These are phyloP conservation scores for Kodamaea fungicola DNA, from an alignment of 1,139 yeast species.

Conservation along the genomic window DNA sequence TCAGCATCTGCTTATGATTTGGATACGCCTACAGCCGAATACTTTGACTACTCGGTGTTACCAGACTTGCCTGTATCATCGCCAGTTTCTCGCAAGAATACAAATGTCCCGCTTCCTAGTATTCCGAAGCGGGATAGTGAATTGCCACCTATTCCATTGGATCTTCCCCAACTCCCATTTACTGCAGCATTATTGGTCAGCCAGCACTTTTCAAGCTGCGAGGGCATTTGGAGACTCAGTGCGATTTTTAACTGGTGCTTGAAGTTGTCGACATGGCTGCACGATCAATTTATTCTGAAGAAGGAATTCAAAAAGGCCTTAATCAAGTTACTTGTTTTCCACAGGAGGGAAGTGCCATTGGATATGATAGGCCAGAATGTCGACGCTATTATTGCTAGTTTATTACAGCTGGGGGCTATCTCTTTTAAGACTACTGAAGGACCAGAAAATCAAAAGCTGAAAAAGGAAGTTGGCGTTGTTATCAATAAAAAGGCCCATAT, in stretches of 20 bases:
- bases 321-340: slow-evolving; percentile 48
- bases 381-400: slow-evolving; percentile 46
- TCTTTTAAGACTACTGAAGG: slow-evolving; percentile 21
- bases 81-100: slow-evolving; percentile 7
- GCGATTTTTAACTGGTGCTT: slow-evolving; percentile 50
- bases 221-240: slow-evolving; percentile 35
- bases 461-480: slow-evolving; percentile 17
- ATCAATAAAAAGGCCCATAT: slow-evolving; percentile 22
- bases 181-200: slow-evolving; percentile 48
- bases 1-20: slow-evolving; percentile 11
- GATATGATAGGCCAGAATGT: slow-evolving; percentile 58
- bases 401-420: slow-evolving; percentile 47
- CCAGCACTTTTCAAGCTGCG: slow-evolving; percentile 42
- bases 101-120: slow-evolving; percentile 6
- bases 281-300: slow-evolving; percentile 47
- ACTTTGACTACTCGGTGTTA: slow-evolving; percentile 39
- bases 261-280: slow-evolving; percentile 47
- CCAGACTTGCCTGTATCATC: slow-evolving; percentile 37
- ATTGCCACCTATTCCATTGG: slow-evolving; percentile 52
- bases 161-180: slow-evolving; percentile 58
- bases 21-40: slow-evolving; percentile 27
- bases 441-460: slow-evolving; percentile 7
- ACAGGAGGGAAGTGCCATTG: slow-evolving; percentile 49
- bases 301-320: slow-evolving; percentile 52
- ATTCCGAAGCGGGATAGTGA: slow-evolving; percentile 12